Evolutionary conservation across 805 yeast species (phyloP).

Genomic region (Lipomyces lipofer): DNA sequence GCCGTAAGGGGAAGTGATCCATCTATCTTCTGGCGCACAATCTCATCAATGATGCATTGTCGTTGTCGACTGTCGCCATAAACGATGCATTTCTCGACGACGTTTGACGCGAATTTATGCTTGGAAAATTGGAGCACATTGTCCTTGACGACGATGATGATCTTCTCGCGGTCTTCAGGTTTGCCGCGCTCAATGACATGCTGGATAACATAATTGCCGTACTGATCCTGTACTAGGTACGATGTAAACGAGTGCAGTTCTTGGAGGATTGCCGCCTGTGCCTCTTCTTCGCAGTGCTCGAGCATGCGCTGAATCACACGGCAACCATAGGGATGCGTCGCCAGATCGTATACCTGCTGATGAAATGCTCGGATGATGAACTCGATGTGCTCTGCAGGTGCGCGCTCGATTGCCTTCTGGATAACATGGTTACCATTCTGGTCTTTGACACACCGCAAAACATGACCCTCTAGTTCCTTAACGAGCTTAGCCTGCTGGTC

Average conservation of each 20-base stretch:
- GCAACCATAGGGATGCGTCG: slow-evolving; percentile 97
- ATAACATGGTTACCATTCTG: slow-evolving; percentile 98
- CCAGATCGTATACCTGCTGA: slow-evolving; percentile 70
- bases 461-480: slow-evolving; percentile 64
- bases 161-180: slow-evolving; percentile 55
- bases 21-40: slow-evolving; percentile 45
- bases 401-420: slow-evolving; percentile 87
- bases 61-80: slow-evolving; percentile 68
- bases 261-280: slow-evolving; percentile 64
- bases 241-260: slow-evolving; percentile 73
- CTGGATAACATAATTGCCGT: slow-evolving; percentile 96
- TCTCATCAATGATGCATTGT: slow-evolving; percentile 61
- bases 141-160: slow-evolving; percentile 67
- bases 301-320: slow-evolving; percentile 90
- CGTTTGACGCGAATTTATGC: slow-evolving; percentile 97
- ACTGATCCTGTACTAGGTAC: slow-evolving; percentile 88
- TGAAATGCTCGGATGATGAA: slow-evolving; percentile 71
- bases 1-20: slow-evolving; percentile 52
- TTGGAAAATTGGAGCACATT: slow-evolving; percentile 81
- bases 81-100: slow-evolving; percentile 89
- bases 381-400: slow-evolving; percentile 67
- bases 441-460: slow-evolving; percentile 76
- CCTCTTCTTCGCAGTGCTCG: slow-evolving; percentile 68
- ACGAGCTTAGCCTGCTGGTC: slow-evolving; percentile 68
- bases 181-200: slow-evolving; percentile 86